Percentiles rank a stretch among this genome's conserved stretches.
phyloP scores from a whole-genome alignment of 1,284 basidiomycete species.

The Prillingera fragicola region DNA sequence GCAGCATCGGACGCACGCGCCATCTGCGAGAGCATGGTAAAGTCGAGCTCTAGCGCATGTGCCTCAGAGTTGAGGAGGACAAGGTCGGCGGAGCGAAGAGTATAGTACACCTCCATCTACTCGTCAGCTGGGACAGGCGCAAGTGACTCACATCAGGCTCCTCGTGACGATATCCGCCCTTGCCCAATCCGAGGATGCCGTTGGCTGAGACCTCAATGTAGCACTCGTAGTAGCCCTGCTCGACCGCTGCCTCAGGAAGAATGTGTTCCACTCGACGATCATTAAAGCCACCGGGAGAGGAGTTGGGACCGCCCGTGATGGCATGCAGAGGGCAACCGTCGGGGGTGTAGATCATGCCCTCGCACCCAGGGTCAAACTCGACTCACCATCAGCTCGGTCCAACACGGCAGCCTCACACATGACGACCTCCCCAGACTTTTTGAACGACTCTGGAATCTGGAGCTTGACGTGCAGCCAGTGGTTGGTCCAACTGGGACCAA shows the following conservation, averaged over 20 bases:
- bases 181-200: conserved; percentile 73
- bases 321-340: conserved; percentile 52
- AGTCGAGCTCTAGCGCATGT: conserved; percentile 77
- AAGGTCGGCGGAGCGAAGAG: conserved; percentile 62
- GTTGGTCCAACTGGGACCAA: conserved; percentile 54
- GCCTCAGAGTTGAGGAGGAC: conserved; percentile 80
- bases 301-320: conserved; percentile 71
- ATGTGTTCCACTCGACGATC: conserved; percentile 87
- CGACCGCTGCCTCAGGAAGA: conserved; percentile 61
- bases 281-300: too few species aligned
- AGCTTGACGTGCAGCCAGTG: conserved; percentile 84
- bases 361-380: conserved; percentile 86
- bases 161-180: conserved; percentile 1
- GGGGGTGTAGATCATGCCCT: conserved; percentile 78
- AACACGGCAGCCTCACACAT: conserved; percentile 54
- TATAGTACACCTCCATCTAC: background rate
- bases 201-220: conserved; percentile 74
- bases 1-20: conserved; percentile 51
- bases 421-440: conserved; percentile 67
- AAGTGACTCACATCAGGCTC: background rate
- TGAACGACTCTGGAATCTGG: conserved; percentile 54
- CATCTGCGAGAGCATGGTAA: conserved; percentile 58
- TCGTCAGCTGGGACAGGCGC: background rate
- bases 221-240: conserved; percentile 60
- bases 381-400: conserved; percentile 36